These are phyloP conservation scores for Boletus subparvulus DNA, from an alignment of 768 basidiomycete species.

Conservation along the genomic window DNA sequence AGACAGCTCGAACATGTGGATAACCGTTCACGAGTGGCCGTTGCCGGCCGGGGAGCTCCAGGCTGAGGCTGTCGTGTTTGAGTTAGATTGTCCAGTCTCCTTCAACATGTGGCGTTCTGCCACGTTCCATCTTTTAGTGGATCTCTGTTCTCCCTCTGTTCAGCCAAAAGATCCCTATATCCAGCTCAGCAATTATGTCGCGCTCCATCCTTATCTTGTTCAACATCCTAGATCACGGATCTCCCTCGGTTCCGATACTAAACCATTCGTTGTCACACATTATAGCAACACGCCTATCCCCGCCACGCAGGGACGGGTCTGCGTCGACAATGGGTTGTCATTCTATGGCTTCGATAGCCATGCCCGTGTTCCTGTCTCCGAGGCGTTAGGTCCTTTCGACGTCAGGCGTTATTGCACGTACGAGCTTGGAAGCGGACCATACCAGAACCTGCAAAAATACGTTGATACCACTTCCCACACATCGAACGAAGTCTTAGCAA, in stretches of 20 bases:
- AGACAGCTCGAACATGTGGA: no score
- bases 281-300: slow-evolving; percentile 16
- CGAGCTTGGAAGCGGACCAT: slow-evolving; percentile 32
- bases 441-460: slow-evolving; percentile 36
- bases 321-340: slow-evolving; percentile 35
- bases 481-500: slow-evolving; percentile 25
- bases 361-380: slow-evolving; percentile 8
- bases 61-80: slow-evolving; percentile 29
- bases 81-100: no score
- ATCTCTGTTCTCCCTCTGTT: slow-evolving; percentile 29
- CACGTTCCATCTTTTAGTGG: slow-evolving; percentile 33
- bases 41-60: slow-evolving; percentile 21
- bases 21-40: slow-evolving; percentile 43
- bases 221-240: slow-evolving; percentile 15
- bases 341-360: slow-evolving; percentile 33
- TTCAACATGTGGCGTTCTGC: no score
- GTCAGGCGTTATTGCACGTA: slow-evolving; percentile 30
- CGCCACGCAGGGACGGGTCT: slow-evolving; percentile 9
- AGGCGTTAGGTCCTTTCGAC: slow-evolving; percentile 7
- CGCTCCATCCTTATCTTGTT: slow-evolving; percentile 7
- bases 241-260: slow-evolving; percentile 18
- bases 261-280: no score
- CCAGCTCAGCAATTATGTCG: slow-evolving; percentile 7
- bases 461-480: no score
- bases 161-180: slow-evolving; percentile 4